Base-by-base conservation (phyloP, 345 rosid species). In the Lagerstroemia speciosa region DNA sequence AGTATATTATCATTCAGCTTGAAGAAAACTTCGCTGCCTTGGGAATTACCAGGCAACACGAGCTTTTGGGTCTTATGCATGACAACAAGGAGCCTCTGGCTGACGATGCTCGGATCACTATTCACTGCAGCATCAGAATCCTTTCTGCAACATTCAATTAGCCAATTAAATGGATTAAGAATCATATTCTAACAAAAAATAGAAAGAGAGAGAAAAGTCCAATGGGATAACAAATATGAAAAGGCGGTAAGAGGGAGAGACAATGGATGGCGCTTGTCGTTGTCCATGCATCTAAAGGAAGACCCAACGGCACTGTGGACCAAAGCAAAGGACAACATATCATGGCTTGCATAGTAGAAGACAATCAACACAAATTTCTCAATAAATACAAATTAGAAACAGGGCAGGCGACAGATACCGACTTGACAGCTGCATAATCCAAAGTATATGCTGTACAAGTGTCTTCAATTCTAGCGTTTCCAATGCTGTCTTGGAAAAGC, bases 71-170 rank as follows among this genome's bases (percentile, higher is more conserved):
- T 85, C 76, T 70, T 82, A 48, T 81, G 86, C 84, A 81, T 85
- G 78, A 88, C 69, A 71, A 86, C 83, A 16, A 91, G 96, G 72
- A 91, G 93, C 84, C 85, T 89, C 81, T 94, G 88, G 75, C 90
- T 83, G 76, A 91, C 84, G 75, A 75, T 71, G 80, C 92, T 87
- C 50, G 95, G 99, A 82, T 91, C 99, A 74, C 83, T 76, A 65
- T 86, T 86, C 34, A 88, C 77, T 65, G 93, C 89, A 80, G 89
- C 72, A 78, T 89, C 96, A 69, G 78, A 73, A 81, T 64, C 93
- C 97, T 80, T 83, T 86, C 98, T 93, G 95, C 89, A 81, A 67
- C 74, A 78, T 74, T 46, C 32, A 73, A 67, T 43, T 40, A 69
- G 58, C 50, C 65, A 32, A 73, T 31, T 31, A 60, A 74, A 65